Evolutionary conservation across 139 green algal species (phyloP).

Genomic region (Chlamydomonas eustigma): DNA sequence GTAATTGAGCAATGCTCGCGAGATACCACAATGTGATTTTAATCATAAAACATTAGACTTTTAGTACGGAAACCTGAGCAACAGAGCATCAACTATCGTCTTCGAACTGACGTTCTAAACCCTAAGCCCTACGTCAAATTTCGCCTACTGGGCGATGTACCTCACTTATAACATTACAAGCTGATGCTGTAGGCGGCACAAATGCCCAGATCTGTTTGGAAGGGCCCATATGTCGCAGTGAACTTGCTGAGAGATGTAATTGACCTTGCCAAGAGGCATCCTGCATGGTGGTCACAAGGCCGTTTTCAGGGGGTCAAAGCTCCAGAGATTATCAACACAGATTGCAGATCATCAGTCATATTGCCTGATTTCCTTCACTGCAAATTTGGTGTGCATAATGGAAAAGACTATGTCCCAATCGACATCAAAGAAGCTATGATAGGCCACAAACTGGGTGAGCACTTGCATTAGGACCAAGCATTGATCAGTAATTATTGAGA

Average conservation of each 20-base stretch:
- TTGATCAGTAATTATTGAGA: too few relatives aligned
- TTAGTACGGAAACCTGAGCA: too few relatives aligned
- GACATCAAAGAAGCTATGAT: constrained; percentile 53
- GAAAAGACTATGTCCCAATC: constrained; percentile 34
- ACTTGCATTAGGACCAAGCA: too few relatives aligned
- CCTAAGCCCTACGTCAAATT: too few relatives aligned
- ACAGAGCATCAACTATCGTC: too few relatives aligned
- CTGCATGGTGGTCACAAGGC: constrained; percentile 51
- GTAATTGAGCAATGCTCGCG: too few relatives aligned
- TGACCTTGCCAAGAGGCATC: constrained; percentile 27
- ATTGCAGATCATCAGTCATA: constrained; percentile 11
- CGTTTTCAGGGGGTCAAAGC: constrained; percentile 51
- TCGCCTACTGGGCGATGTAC: too few relatives aligned
- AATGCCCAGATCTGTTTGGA: constrained; percentile 45
- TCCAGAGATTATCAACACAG: constrained; percentile 47
- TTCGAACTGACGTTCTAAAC: too few relatives aligned
- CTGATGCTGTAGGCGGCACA: too few relatives aligned
- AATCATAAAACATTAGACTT: too few relatives aligned
- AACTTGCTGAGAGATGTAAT: constrained; percentile 48
- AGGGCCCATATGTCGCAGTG: constrained; percentile 54
- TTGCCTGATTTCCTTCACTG: constrained; percentile 54
- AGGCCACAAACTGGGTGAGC: constrained; percentile 40
- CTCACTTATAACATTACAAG: too few relatives aligned
- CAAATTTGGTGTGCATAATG: constrained; percentile 57
- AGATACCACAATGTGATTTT: too few relatives aligned